Evolutionary conservation across 2,329 filamentous ascomycete species (phyloP), one percentile per base, ranked within the genome.

Genomic region (Diaporthe citri): DNA sequence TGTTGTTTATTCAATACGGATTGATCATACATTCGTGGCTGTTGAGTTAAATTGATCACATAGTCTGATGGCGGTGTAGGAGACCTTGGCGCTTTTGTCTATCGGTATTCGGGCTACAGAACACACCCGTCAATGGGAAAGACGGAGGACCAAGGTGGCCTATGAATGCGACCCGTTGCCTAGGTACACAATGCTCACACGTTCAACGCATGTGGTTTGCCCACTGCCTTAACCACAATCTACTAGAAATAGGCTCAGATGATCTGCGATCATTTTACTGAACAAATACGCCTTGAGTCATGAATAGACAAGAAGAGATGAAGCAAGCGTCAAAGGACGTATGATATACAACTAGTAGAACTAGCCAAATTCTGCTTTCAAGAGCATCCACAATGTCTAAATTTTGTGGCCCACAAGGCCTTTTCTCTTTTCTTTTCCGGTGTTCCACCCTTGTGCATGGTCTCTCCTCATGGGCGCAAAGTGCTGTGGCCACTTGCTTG

Each of bases 221-320:
- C n/a, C 34, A 3, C 10, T 39, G 13, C 10, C 10, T 51, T 9
- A 2, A 7, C 9, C 22, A 51, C 2, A 51, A 8, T n/a, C 22
- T 7, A n/a, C 4, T 12, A n/a, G 8, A n/a, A n/a, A 10, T 36
- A 10, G 34, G 31, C 12, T 22, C 31, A 36, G 20, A 59, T 17
- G 56, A 59, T 59, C 56, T 59, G 56, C 31, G 20, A 39, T 36
- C 56, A 59, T 59, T 59, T 59, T 10, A 59, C 34, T 59, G 20
- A n/a, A 39, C 56, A 51, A 12, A 20, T n/a, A 6, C 34, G 20
- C 10, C 20, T 36, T 10, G 56, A 59, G 56, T 39, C 56, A 59
- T 59, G 12, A 36, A 20, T 36, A 34, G 31, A 36, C 17, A n/a
- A 59, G 31, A 39, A 4, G 31, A 36, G 31, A 36, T 59, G 56